Conservation (phyloP, 2,329 filamentous ascomycete species). For the Ascochyta viciae-villosae region DNA sequence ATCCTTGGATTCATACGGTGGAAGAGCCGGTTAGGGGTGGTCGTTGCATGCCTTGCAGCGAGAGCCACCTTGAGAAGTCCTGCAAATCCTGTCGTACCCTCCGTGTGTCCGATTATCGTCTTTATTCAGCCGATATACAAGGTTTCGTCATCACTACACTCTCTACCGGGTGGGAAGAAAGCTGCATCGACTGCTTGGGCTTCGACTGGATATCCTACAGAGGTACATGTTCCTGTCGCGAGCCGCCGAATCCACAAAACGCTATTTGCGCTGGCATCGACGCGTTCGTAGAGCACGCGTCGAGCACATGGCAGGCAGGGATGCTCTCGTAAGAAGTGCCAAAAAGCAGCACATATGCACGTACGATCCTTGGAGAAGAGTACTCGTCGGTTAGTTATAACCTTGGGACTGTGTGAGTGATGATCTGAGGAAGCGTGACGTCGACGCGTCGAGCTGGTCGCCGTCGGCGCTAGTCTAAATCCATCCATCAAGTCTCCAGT, state of each 20-base stretch:
- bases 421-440: constrained; percentile 4
- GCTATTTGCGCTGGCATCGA: not conserved
- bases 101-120: constrained; percentile 54
- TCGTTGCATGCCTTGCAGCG: constrained; percentile 27
- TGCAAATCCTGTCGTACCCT: constrained; percentile 50
- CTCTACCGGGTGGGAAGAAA: constrained; percentile 7
- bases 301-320: not conserved
- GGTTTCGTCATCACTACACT: not conserved
- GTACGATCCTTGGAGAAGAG: no score
- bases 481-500: not conserved
- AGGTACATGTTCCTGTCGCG: constrained; percentile 22
- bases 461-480: not conserved
- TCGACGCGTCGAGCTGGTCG: not conserved
- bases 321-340: no score
- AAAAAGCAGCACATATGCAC: no score
- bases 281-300: not conserved
- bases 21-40: constrained; percentile 47
- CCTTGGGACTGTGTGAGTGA: not conserved
- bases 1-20: constrained; percentile 43
- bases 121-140: constrained; percentile 34
- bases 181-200: constrained; percentile 23
- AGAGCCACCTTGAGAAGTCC: constrained; percentile 49
- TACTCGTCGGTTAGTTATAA: no score
- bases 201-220: constrained; percentile 38
- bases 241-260: not conserved